A percentile compares a stretch with the other conserved stretches of the same genome.
phyloP scores from a whole-genome alignment of 352 stramenopile species.

The Globisporangium cylindrosporum region DNA sequence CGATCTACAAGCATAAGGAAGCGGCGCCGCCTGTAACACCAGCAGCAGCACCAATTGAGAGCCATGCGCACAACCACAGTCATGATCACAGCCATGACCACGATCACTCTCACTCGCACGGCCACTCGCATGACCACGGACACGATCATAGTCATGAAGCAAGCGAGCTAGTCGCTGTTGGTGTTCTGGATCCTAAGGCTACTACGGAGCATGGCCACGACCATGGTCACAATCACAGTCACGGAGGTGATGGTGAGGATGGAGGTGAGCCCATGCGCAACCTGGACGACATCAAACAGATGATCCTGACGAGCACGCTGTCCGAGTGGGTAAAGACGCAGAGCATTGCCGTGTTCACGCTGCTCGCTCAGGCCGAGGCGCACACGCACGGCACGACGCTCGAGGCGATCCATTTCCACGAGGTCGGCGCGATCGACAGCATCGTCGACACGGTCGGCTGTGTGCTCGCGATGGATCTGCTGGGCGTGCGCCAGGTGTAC shows the following conservation, averaged over 20 bases:
- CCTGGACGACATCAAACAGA: constrained; percentile 82
- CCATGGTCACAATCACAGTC: constrained; percentile 33
- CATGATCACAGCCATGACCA: neutral
- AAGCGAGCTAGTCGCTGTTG: neutral
- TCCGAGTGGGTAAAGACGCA: constrained; percentile 86
- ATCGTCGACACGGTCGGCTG: constrained; percentile 97
- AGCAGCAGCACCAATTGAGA: neutral
- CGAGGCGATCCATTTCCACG: constrained; percentile 96
- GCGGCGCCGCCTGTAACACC: constrained; percentile 21
- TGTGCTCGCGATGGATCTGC: constrained; percentile 90
- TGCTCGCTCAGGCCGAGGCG: constrained; percentile 92
- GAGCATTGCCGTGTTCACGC: constrained; percentile 90
- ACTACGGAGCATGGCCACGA: constrained; percentile 14
- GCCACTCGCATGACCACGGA: neutral
- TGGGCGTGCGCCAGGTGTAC: constrained; percentile 89
- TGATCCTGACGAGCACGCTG: constrained; percentile 84
- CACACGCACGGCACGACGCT: constrained; percentile 91
- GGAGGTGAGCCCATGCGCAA: constrained; percentile 86
- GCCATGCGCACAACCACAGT: neutral
- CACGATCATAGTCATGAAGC: neutral
- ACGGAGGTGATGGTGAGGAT: constrained; percentile 30
- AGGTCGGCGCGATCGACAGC: constrained; percentile 96
- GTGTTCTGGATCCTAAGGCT: neutral
- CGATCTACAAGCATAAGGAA: constrained; percentile 81
- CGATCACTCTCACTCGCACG: neutral